A percentile compares a stretch with the other conserved stretches of the same genome.
Evolutionary conservation across 2,329 filamentous ascomycete species (phyloP).

Genomic region (Clonostachys byssicola): DNA sequence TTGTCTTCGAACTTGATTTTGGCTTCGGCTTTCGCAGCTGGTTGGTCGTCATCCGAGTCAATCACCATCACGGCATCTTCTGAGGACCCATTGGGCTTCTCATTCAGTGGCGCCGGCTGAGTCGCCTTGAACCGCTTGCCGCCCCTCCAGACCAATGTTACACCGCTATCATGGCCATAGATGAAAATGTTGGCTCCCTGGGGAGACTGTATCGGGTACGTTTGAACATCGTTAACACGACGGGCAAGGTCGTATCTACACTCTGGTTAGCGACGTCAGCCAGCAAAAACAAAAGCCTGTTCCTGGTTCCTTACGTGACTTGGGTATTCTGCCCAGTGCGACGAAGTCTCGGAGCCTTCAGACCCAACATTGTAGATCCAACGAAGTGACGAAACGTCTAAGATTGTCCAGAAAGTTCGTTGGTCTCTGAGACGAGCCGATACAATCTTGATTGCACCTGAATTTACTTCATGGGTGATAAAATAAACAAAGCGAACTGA

Average conservation of each 20-base stretch:
- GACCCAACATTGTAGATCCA: background rate
- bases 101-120: constrained; percentile 25
- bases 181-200: constrained; percentile 61
- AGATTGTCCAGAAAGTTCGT: too few relatives aligned
- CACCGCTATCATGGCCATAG: constrained; percentile 60
- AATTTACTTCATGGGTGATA: too few relatives aligned
- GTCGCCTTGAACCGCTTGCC: constrained; percentile 52
- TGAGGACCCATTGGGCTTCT: constrained; percentile 46
- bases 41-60: constrained; percentile 51
- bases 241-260: constrained; percentile 55
- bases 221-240: constrained; percentile 55
- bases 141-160: constrained; percentile 59
- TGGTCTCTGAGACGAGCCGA: too few relatives aligned
- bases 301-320: constrained; percentile 32
- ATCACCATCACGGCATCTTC: constrained; percentile 58
- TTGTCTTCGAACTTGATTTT: constrained; percentile 40
- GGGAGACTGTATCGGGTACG: constrained; percentile 56
- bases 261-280: background rate
- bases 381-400: too few relatives aligned
- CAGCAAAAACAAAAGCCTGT: background rate
- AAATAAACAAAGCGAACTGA: too few relatives aligned
- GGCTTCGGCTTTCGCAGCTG: constrained; percentile 23
- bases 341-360: constrained; percentile 32
- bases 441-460: too few relatives aligned
- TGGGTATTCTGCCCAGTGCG: constrained; percentile 44